Percentiles rank a stretch among this genome's conserved stretches.
Conservation (phyloP, 2,329 filamentous ascomycete genomes). For the Raffaelea deltoideospora region DNA sequence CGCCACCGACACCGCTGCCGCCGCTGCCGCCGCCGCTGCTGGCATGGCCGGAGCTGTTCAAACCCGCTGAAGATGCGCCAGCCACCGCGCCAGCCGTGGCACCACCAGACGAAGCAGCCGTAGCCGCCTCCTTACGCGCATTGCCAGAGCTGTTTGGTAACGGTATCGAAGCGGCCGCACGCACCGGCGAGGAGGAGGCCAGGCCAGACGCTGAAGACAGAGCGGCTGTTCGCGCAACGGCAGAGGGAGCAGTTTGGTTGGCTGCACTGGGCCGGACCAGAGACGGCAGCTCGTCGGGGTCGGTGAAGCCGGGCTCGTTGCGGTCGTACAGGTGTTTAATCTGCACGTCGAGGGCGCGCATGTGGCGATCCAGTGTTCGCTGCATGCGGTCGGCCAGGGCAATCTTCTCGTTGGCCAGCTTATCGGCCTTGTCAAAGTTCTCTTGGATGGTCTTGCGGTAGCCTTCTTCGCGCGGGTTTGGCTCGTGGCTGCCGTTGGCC, state of each 20-base stretch:
- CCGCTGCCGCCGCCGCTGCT: background rate
- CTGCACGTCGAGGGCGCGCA: slow-evolving; percentile 44
- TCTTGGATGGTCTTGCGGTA: slow-evolving; percentile 52
- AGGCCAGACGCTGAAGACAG: too few species aligned
- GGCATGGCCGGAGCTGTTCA: background rate
- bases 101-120: background rate
- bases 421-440: slow-evolving; percentile 52
- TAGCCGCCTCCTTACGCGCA: slow-evolving; percentile 9
- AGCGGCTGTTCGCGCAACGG: too few species aligned
- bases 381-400: slow-evolving; percentile 50
- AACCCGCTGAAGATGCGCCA: background rate
- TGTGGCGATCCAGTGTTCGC: slow-evolving; percentile 45
- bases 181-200: too few species aligned
- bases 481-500: slow-evolving; percentile 54
- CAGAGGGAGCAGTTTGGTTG: too few species aligned
- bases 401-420: slow-evolving; percentile 62
- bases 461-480: slow-evolving; percentile 60
- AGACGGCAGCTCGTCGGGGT: slow-evolving; percentile 49
- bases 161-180: background rate
- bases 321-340: slow-evolving; percentile 47
- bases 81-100: too few species aligned
- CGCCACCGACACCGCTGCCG: slow-evolving; percentile 9
- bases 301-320: slow-evolving; percentile 43
- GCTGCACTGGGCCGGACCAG: slow-evolving; percentile 42
- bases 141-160: background rate